Evolutionary conservation across 164 flowering plant species (phyloP).

Genomic region (Nelumbo lutea): DNA sequence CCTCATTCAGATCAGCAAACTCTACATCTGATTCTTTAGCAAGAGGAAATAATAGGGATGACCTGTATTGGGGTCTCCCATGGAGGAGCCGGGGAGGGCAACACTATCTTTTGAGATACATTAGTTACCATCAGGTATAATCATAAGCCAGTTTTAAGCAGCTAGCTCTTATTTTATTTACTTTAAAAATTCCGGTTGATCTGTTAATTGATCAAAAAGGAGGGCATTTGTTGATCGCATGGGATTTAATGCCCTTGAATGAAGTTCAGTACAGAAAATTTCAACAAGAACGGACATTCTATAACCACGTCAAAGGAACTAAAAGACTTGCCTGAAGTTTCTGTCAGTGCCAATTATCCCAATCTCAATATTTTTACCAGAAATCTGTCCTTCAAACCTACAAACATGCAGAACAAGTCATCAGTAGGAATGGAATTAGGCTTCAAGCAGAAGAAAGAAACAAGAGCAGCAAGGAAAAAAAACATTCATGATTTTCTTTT

Average conservation of each 20-base stretch:
- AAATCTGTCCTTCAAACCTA: slow-evolving; percentile 97
- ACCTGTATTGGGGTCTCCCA: too few species aligned
- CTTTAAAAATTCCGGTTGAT: too few species aligned
- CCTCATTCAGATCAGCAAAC: too few species aligned
- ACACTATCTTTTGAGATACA: too few species aligned
- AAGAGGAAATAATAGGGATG: too few species aligned
- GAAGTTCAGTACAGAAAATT: not conserved
- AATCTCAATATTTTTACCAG: slow-evolving; percentile 92
- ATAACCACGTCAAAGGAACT: not conserved
- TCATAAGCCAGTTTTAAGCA: too few species aligned
- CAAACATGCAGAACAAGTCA: slow-evolving; percentile 7
- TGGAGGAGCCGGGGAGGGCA: too few species aligned
- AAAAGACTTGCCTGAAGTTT: slow-evolving; percentile 57
- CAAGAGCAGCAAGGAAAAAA: not conserved
- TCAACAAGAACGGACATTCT: not conserved
- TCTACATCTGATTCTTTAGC: too few species aligned
- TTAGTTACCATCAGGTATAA: too few species aligned
- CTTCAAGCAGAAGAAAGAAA: not conserved
- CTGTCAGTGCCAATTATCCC: slow-evolving; percentile 80
- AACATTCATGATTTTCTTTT: not conserved
- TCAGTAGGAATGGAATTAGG: not conserved
- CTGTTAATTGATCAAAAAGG: too few species aligned
- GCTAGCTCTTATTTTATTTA: too few species aligned
- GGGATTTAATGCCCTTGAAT: too few species aligned
- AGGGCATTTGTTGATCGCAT: not conserved